Conservation (phyloP, 345 rosid species). For the Brassica rapa region DNA sequence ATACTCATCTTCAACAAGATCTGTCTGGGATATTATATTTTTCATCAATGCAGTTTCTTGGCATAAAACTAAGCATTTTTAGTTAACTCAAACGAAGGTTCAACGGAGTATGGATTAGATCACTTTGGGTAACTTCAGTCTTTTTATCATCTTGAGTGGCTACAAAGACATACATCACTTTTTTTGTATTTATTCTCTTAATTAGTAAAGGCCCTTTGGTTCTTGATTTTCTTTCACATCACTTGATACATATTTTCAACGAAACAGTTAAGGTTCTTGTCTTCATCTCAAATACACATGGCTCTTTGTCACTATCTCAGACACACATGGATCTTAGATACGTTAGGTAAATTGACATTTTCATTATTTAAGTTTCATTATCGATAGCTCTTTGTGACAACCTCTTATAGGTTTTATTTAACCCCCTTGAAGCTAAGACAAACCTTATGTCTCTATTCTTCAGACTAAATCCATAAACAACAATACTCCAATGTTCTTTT, state of each 20-base stretch:
- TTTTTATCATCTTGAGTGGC: constrained; percentile 25
- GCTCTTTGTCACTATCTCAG: constrained; percentile 15
- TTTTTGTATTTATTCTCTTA: constrained; percentile 20
- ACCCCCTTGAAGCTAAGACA: constrained; percentile 18
- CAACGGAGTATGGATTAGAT: constrained; percentile 18
- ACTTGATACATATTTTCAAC: constrained; percentile 16
- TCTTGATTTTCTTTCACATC: constrained; percentile 23
- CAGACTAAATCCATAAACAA: constrained; percentile 62
- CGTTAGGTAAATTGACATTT: constrained; percentile 36
- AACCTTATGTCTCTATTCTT: constrained; percentile 8
- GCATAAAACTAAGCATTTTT: background rate
- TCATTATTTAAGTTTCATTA: constrained; percentile 30
- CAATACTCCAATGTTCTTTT: constrained; percentile 39
- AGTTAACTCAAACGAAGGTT: background rate
- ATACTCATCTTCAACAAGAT: constrained; percentile 22
- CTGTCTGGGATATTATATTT: background rate
- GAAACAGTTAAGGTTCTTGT: constrained; percentile 26
- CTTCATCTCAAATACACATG: constrained; percentile 26
- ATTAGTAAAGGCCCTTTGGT: constrained; percentile 7
- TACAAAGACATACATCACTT: constrained; percentile 18
- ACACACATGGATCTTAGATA: constrained; percentile 18
- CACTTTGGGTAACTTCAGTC: background rate
- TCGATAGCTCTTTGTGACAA: constrained; percentile 25
- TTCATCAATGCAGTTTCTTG: background rate
- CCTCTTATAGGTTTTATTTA: background rate